Conservation (phyloP, 2,329 filamentous ascomycete genomes). For the Aspergillus hortae region DNA sequence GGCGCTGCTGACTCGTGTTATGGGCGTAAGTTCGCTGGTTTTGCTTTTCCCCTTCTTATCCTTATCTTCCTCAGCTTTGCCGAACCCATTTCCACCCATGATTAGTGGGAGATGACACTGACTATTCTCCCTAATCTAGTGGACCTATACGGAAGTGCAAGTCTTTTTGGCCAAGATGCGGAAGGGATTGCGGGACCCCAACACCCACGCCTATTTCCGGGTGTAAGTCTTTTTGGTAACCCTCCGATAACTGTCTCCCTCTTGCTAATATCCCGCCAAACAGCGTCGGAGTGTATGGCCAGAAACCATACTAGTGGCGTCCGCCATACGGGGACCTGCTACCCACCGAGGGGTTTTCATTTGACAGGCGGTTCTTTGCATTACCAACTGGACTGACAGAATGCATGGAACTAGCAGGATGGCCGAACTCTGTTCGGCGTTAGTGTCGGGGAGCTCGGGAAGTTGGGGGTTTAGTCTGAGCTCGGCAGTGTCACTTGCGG, state of each 20-base stretch:
- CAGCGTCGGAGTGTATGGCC: constrained; percentile 16
- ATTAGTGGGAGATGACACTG: neutral
- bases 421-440: neutral
- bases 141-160: constrained; percentile 21
- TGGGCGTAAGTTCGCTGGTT: constrained; percentile 20
- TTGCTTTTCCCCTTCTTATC: neutral
- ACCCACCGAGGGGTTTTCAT: neutral
- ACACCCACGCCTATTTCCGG: constrained; percentile 19
- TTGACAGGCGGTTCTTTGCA: neutral
- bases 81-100: neutral
- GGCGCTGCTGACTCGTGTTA: constrained; percentile 25
- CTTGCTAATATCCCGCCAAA: too few relatives aligned
- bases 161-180: constrained; percentile 21
- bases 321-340: neutral
- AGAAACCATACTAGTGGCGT: constrained; percentile 9
- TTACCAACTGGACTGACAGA: neutral
- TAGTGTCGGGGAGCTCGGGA: constrained; percentile 8
- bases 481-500: neutral
- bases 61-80: neutral
- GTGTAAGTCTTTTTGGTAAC: constrained; percentile 14
- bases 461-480: neutral
- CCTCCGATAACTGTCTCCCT: neutral
- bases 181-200: constrained; percentile 18
- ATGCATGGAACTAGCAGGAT: neutral
- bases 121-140: constrained; percentile 8